Evolutionary conservation across 108 stramenopile species (phyloP), one percentile per base, ranked within the genome.

Genomic region (Nitzschia inconspicua): DNA sequence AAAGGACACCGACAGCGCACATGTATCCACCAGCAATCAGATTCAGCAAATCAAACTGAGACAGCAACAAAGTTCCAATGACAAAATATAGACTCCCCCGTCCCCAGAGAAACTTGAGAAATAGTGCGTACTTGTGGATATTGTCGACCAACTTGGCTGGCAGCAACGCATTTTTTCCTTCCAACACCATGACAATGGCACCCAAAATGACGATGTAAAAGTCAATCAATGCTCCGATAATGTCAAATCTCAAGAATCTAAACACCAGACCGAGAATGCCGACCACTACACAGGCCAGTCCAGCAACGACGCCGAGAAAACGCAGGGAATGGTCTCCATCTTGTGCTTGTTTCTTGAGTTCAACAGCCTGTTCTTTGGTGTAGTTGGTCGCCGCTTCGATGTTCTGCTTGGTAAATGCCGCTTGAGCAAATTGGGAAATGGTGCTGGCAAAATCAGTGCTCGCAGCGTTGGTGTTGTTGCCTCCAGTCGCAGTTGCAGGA

Each of bases 21-120:
- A 83, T 76, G 48, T 61, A 79, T 3, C 66, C 63, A 24, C 81
- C 81, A 24, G 39, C 51, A 50, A 66, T 47, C 22, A 66, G 29
- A 44, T 59, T 44, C 30, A 62, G 30, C 13, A 65, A 36, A 16
- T 57, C 50, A 22, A 65, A 53, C 46, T 77, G 76, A 44, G 65
- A 47, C 7, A 78, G 23, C 44, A 74, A 71, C 39, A 83, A 42
- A 20, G 82, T 57, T 13, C 82, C 82, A 9, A 64, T 60, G 24
- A 83, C 41, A 57, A 83, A 79, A 60, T 79, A 83, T 4, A 83
- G 44, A 10, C 30, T 34, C 0, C 82, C 82, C 30, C 82, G 62
- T 34, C 82, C 82, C 63, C 78, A 73, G 16, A 83, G 57, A 52
- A 66, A 79, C 23, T 57, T 66, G 11, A 83, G 61, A 51, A 83